Conservation (phyloP, 164 flowering plant species). For the Berberis vulgaris region DNA sequence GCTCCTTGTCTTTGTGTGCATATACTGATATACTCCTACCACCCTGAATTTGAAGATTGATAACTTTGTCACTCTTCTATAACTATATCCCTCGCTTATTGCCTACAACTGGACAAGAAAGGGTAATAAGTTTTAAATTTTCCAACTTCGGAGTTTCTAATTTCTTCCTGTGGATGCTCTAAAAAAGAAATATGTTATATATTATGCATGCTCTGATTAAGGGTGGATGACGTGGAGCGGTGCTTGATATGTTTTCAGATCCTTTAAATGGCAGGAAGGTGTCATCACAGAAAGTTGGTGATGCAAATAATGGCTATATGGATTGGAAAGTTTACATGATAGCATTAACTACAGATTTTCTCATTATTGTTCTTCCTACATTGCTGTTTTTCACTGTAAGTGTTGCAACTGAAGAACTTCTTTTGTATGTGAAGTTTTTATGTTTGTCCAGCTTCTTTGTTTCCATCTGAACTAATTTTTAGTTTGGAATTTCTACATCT, state of each 20-base stretch:
- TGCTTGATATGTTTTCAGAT: conserved; percentile 16
- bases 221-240: neutral
- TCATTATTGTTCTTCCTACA: conserved; percentile 45
- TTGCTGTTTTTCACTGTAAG: conserved; percentile 56
- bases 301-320: conserved; percentile 15
- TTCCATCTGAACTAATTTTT: neutral
- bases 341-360: conserved; percentile 36
- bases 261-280: conserved; percentile 7
- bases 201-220: neutral
- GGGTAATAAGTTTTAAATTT: too few species aligned
- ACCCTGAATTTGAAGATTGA: too few species aligned
- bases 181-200: too few species aligned
- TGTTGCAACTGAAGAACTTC: neutral
- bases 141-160: too few species aligned
- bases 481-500: neutral
- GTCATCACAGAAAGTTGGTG: conserved; percentile 38
- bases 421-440: neutral
- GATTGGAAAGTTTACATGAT: conserved; percentile 28
- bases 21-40: too few species aligned
- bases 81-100: too few species aligned
- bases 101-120: too few species aligned
- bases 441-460: conserved; percentile 2
- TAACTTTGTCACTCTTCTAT: too few species aligned
- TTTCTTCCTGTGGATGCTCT: too few species aligned
- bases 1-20: too few species aligned